phyloP scores from a whole-genome alignment of 2,329 filamentous ascomycete genomes.

The Elsinoe fawcettii region DNA sequence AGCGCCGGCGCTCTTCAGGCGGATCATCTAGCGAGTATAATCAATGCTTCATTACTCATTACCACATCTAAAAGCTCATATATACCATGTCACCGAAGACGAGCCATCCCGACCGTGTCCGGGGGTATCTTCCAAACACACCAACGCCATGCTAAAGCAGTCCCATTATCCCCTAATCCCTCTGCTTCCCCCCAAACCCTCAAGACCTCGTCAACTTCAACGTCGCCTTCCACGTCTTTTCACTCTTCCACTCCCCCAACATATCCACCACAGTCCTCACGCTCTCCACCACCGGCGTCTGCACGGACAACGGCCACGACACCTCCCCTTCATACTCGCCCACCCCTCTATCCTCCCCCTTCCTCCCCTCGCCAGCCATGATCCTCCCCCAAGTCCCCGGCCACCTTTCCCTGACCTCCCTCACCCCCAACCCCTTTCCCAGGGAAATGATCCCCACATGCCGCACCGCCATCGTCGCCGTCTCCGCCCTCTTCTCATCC shows the following conservation, averaged over 20 bases:
- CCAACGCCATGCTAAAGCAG: constrained; percentile 9
- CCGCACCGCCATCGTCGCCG: background rate
- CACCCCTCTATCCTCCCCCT: background rate
- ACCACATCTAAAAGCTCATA: constrained; percentile 3
- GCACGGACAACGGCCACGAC: constrained; percentile 2
- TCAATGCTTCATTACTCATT: background rate
- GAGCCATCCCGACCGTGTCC: background rate
- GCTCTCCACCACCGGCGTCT: background rate
- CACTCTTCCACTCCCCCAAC: constrained; percentile 10
- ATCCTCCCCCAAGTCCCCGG: background rate
- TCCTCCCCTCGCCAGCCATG: background rate
- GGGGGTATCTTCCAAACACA: background rate
- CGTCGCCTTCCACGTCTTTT: background rate
- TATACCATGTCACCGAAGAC: background rate
- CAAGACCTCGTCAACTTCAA: background rate
- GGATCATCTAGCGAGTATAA: background rate
- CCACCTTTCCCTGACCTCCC: constrained; percentile 6
- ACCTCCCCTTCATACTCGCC: constrained; percentile 10
- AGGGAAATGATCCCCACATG: background rate
- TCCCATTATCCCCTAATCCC: no score
- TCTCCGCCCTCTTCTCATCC: background rate
- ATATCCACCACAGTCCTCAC: constrained; percentile 13
- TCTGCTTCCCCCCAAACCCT: no score
- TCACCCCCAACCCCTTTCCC: constrained; percentile 1
- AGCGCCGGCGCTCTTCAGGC: background rate